Base-by-base conservation (phyloP, 1,139 yeast genomes). In the Pichia inconspicua region DNA sequence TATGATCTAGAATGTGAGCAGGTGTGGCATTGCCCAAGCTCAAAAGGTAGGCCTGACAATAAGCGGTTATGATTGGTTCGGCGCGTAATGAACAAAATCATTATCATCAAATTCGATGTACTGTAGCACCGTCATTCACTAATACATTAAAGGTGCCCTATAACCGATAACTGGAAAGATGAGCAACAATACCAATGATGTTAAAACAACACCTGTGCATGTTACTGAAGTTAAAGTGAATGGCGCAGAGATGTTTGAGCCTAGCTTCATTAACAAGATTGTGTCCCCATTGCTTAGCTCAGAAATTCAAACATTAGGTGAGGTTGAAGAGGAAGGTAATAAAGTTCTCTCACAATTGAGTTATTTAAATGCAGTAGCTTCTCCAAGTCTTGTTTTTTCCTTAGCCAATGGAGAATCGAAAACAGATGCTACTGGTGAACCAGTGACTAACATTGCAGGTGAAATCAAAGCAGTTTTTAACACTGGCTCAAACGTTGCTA, bases 231-330 rank as follows among this genome's bases (percentile, higher is more conserved):
- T 77, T 30, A 76, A 75, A 48, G 73, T 77, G 39, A 59, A 57
- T 45, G 82, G 81, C 7, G 80, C 78, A 15, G 77, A 74, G 42
- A 61, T 67, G 8, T 75, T 76, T 57, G 67, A 76, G 42, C 63
- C 66, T 46, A 68, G 69, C 41, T 77, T 76, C 58, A 75, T 74
- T 63, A 60, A 63, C 48, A 75, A 73, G 55, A 61, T 76, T 39
- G 63, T 77, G 46, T 53, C 65, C 1, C 82, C 82, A 17, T 62
- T 77, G 51, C 63, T 73, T 30, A 63, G 59, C 11, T 59, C 67
- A 1, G 66, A 75, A 41, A 80, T 75, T 58, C 69, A 71, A 49
- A 76, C 81, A 0, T 63, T 77, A 43, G 65, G 61, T 11, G 72
- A 73, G 53, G 65, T 78, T 55, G 53, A 73, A 11, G 56, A 57